A percentile compares a stretch with the other conserved stretches of the same genome.
Conservation (phyloP, 148 eudicot genomes). For the Linanthus parryae region DNA sequence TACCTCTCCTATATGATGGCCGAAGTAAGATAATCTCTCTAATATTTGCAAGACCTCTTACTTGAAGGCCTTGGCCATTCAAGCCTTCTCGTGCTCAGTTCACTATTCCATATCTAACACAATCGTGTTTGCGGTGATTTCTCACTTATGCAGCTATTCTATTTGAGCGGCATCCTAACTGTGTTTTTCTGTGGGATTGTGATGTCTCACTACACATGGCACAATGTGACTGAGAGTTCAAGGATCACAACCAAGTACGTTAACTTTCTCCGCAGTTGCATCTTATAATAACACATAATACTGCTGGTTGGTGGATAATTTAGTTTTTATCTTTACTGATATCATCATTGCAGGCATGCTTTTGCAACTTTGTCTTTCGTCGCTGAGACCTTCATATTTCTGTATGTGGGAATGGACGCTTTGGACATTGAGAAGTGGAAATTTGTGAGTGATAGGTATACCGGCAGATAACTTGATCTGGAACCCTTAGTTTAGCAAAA, state of each 20-base stretch:
- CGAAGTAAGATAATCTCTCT: conserved; percentile 39
- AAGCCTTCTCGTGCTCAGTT: neutral
- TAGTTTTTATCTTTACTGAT: neutral
- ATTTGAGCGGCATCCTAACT: conserved; percentile 79
- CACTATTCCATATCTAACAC: neutral
- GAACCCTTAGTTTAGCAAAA: neutral
- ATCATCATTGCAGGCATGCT: conserved; percentile 56
- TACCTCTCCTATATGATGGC: conserved; percentile 82
- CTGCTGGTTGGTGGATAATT: neutral
- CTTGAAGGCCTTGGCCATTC: neutral
- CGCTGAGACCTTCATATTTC: conserved; percentile 68
- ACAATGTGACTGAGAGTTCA: conserved; percentile 78
- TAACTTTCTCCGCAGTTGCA: too few relatives aligned
- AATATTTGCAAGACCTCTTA: neutral
- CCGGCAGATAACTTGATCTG: neutral
- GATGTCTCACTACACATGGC: conserved; percentile 95
- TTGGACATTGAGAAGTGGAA: conserved; percentile 89
- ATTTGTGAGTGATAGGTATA: conserved; percentile 59
- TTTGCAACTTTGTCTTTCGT: conserved; percentile 84
- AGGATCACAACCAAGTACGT: conserved; percentile 76
- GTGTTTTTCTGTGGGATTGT: conserved; percentile 93
- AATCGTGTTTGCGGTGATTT: conserved; percentile 3
- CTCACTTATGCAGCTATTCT: conserved; percentile 60
- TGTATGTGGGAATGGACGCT: conserved; percentile 94
- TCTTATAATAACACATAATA: neutral